These are phyloP conservation scores for Mycosarcoma mackinlayi DNA, from an alignment of 1,284 basidiomycete genomes.

Conservation along the genomic window DNA sequence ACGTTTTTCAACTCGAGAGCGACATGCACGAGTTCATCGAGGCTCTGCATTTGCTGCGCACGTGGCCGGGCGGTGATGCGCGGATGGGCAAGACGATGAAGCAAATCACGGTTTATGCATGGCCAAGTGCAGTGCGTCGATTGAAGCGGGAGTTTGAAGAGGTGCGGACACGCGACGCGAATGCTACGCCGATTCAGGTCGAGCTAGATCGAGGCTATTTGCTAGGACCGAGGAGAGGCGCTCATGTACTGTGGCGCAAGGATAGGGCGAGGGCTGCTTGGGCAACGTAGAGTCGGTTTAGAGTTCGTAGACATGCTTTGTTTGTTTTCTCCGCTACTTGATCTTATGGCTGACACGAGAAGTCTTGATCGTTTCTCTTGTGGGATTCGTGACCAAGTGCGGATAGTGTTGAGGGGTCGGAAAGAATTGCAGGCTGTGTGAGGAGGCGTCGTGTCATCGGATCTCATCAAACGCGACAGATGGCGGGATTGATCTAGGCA, in stretches of 20 bases:
- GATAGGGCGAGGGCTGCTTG: constrained; percentile 34
- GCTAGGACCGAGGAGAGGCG: constrained; percentile 40
- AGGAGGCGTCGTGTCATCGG: too few species aligned
- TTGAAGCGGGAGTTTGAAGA: constrained; percentile 21
- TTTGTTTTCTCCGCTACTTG: neutral
- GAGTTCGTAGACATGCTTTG: neutral
- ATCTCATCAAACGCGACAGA: too few species aligned
- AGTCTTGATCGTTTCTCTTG: too few species aligned
- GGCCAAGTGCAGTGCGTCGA: constrained; percentile 33
- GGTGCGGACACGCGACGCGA: neutral
- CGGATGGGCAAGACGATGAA: constrained; percentile 20
- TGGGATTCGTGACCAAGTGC: too few species aligned
- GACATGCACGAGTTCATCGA: constrained; percentile 50
- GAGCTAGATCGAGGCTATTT: constrained; percentile 41
- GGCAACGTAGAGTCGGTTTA: constrained; percentile 12
- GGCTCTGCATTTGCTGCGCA: constrained; percentile 20
- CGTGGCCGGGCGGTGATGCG: constrained; percentile 31
- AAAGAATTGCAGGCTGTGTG: too few species aligned
- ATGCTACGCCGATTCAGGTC: constrained; percentile 10
- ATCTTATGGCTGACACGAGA: too few species aligned
- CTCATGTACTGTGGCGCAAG: constrained; percentile 48
- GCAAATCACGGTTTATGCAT: constrained; percentile 39
- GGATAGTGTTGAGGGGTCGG: too few species aligned
- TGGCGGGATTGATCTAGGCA: neutral
- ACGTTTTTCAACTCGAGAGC: constrained; percentile 29